phyloP scores from a whole-genome alignment of 2,329 filamentous ascomycete genomes.

The Dactylonectria macrodidyma region DNA sequence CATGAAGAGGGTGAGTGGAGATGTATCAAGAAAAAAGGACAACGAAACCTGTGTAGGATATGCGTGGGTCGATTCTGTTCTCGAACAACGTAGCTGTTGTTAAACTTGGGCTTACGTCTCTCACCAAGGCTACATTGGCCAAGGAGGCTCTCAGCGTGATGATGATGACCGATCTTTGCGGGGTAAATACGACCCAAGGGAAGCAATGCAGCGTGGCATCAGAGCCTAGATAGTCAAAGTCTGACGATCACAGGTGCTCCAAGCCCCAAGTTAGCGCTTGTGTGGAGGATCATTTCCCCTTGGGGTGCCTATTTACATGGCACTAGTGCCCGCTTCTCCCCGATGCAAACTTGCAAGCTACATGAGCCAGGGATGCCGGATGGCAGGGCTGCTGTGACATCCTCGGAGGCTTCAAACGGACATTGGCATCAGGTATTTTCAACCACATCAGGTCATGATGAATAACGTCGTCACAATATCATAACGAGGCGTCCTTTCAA shows the following conservation, averaged over 20 bases:
- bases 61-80: not conserved
- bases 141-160: not conserved
- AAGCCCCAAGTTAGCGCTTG: not conserved
- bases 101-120: not conserved
- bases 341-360: too few relatives aligned
- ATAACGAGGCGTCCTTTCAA: slow-evolving; percentile 1
- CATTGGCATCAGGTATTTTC: not conserved
- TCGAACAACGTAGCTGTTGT: not conserved
- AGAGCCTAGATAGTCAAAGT: not conserved
- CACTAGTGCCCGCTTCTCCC: too few relatives aligned
- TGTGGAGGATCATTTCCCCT: too few relatives aligned
- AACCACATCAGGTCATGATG: not conserved
- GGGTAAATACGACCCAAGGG: not conserved
- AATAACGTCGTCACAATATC: slow-evolving; percentile 4
- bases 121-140: not conserved
- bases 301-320: too few relatives aligned
- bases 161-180: not conserved
- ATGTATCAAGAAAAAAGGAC: not conserved
- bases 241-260: not conserved
- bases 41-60: not conserved
- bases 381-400: not conserved
- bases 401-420: not conserved
- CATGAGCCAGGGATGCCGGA: too few relatives aligned
- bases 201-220: too few relatives aligned
- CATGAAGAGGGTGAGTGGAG: not conserved